A percentile compares a stretch with the other conserved stretches of the same genome.
phyloP scores from a whole-genome alignment of 2,329 filamentous ascomycete species.

The Aspergillus japonicus region DNA sequence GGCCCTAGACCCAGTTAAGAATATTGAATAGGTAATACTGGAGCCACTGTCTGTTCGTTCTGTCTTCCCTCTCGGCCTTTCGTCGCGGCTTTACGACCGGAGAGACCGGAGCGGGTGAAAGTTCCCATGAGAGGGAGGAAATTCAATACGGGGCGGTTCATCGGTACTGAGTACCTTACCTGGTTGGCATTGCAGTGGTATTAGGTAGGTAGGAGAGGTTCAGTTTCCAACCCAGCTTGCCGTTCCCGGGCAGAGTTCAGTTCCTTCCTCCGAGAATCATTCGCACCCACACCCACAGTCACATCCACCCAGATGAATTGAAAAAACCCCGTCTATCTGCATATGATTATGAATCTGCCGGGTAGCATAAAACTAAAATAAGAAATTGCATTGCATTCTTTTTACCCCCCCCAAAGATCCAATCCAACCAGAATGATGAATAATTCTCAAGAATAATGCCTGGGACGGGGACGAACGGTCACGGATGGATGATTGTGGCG shows the following conservation, averaged over 20 bases:
- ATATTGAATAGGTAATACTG: background rate
- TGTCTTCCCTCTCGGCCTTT: background rate
- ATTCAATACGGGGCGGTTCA: background rate
- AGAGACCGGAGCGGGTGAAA: conserved; percentile 2
- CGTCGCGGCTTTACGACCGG: background rate
- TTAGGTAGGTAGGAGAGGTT: too few relatives aligned
- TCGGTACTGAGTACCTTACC: too few relatives aligned
- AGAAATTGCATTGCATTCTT: too few relatives aligned
- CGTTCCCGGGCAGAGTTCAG: background rate
- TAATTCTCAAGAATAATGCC: background rate
- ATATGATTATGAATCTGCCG: too few relatives aligned
- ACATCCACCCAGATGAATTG: too few relatives aligned
- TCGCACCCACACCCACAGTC: background rate
- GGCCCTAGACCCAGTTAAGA: conserved; percentile 2
- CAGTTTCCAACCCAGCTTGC: background rate
- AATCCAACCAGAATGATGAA: background rate
- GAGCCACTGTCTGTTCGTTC: background rate
- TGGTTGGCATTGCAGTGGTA: too few relatives aligned
- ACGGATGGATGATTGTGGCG: background rate
- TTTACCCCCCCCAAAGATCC: too few relatives aligned
- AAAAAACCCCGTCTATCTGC: too few relatives aligned
- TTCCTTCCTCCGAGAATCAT: background rate
- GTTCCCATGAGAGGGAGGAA: background rate
- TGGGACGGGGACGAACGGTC: too few relatives aligned
- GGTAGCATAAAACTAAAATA: too few relatives aligned